Percentiles rank a stretch among this genome's conserved stretches.
Evolutionary conservation across 2,329 filamentous ascomycete species (phyloP).

Genomic region (Fusarium denticulatum): DNA sequence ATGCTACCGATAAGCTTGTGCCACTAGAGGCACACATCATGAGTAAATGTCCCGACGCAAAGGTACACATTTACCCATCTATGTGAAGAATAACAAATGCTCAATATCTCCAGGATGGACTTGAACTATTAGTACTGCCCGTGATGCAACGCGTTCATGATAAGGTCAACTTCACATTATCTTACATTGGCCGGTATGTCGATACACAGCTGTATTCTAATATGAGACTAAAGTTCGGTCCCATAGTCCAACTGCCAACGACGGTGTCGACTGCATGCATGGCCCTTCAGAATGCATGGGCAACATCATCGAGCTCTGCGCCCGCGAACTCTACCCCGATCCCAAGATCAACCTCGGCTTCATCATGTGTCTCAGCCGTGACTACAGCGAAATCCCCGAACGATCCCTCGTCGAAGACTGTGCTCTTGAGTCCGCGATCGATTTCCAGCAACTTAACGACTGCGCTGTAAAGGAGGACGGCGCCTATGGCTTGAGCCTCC

Average conservation of each 20-base stretch:
- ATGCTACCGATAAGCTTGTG: slow-evolving; percentile 57
- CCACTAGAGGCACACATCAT: slow-evolving; percentile 95
- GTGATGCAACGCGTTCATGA: slow-evolving; percentile 83
- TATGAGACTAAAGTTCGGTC: not conserved
- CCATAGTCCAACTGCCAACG: slow-evolving; percentile 73
- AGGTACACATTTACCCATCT: slow-evolving; percentile 51
- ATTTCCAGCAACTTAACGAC: slow-evolving; percentile 81
- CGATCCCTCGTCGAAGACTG: slow-evolving; percentile 85
- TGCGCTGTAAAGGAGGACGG: slow-evolving; percentile 84
- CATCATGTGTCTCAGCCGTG: slow-evolving; percentile 84
- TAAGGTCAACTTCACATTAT: slow-evolving; percentile 91
- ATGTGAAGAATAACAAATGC: not conserved
- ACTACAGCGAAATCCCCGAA: slow-evolving; percentile 81
- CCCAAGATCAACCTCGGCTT: slow-evolving; percentile 92
- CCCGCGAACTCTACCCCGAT: slow-evolving; percentile 81
- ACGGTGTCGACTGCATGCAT: slow-evolving; percentile 88
- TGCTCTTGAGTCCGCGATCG: slow-evolving; percentile 88
- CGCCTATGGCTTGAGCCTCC: slow-evolving; percentile 72
- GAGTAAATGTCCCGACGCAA: slow-evolving; percentile 94
- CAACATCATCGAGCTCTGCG: slow-evolving; percentile 94
- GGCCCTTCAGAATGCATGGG: slow-evolving; percentile 90
- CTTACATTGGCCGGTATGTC: slow-evolving; percentile 83
- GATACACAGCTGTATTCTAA: not conserved
- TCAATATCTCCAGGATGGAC: slow-evolving; percentile 68
- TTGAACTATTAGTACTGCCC: slow-evolving; percentile 83